Evolutionary conservation across 371 early-diverging fungal genomes (phyloP), one percentile per base, ranked within the genome.

Genomic region (Batkoa obscura): DNA sequence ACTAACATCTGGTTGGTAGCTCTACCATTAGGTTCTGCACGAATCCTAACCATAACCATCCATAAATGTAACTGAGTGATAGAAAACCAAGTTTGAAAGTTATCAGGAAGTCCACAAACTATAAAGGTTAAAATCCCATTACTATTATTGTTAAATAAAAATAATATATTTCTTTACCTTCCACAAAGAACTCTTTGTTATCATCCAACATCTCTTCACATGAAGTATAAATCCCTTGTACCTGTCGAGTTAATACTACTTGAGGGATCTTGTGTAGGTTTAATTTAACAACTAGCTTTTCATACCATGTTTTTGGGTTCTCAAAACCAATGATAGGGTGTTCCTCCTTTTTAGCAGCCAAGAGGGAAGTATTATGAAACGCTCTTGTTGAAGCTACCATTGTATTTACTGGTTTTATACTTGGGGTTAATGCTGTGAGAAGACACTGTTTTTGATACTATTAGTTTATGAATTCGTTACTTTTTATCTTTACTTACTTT

Each of bases 61-160:
- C 96, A 96, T 0, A 94, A 78, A 61, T 94, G 93, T 47, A 96
- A 66, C 39, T 86, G 81, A 0, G 88, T 87, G 12, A 92, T 72
- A 15, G 80, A 72, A 59, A 92, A 94, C 96, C 96, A 96, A 3
- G 93, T 83, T 66, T 94, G 90, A 62, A 93, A 92, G 62, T 84
- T 88, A 60, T 86, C 86, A 10, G 84, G 84, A 34, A 94, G 67
- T 30, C 76, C 76, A 57, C 82, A 81, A 6, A 67, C 80, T 81
- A n/a, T n/a, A n/a, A n/a, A n/a, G n/a, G n/a, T n/a, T n/a, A n/a
- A n/a, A n/a, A n/a, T n/a, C n/a, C n/a, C n/a, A n/a, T n/a, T n/a
- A n/a, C n/a, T n/a, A n/a, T 45, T 45, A 15, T 35, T n/a, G 34
- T 53, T 39, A 37, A 38, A 17, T 36, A 9, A n/a, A 38, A 4